Evolutionary conservation across 306 rosid species (phyloP), one percentile per base, ranked within the genome.

Genomic region (Castanospermum australe): DNA sequence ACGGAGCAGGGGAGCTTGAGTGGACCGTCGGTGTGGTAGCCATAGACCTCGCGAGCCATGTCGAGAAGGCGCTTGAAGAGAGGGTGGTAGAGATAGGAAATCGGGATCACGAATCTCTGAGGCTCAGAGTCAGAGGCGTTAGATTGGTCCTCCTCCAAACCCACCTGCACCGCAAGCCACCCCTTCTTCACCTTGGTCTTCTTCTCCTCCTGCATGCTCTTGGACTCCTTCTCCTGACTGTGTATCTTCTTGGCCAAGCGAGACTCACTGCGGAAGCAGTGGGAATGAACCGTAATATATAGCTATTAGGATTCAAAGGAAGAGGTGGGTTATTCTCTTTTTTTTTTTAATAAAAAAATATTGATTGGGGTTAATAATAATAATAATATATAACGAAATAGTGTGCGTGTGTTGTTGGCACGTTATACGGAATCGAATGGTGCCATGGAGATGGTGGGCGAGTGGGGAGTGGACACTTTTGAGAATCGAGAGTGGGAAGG

Each of bases 161-260:
- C 92, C 14, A 92, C 94, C 73, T 90, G 86, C 41, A 89, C 94
- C 0, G 77, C 90, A 0, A 92, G 85, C 84, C 89, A 92, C 1
- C 94, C 97, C 28, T 92, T 92, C 84, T 92, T 92, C 73, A 89
- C 91, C 84, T 92, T 92, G 91, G 78, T 88, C 84, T 89, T 92
- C 92, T 84, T 88, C 7, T 80, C 81, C 2, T 84, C 83, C 2
- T 71, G 87, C 79, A 81, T 82, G 25, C 4, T n/a, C 25, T 17
- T 8, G 2, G 13, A 12, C 21, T 15, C 76, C 8, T 41, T 24
- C 35, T 24, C n/a, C n/a, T 9, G 45, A 39, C 4, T 39, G 42
- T 38, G 42, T 38, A 5, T 1, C n/a, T 66, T 38, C 44, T 39
- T 67, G 74, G 81, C 20, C 33, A 32, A 36, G 73, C 38, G 80